Evolutionary conservation across 192 early-diverging fungal species (phyloP).

Genomic region (Coemansia sp.): DNA sequence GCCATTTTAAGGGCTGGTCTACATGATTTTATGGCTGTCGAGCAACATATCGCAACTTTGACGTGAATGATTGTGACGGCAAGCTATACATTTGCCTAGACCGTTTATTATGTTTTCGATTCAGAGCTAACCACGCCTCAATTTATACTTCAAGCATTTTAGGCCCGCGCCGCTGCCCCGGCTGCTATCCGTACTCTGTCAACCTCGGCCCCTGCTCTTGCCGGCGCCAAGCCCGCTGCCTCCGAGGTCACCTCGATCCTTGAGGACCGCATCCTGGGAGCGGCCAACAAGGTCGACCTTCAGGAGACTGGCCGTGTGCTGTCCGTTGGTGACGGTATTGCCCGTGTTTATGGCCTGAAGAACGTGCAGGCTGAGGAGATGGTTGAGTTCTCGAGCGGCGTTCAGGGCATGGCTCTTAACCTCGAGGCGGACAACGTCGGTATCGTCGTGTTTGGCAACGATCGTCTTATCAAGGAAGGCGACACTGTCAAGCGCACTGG

Average conservation of each 20-base stretch:
- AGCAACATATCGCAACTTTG: too few relatives aligned
- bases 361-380: slow-evolving; percentile 99
- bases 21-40: too few relatives aligned
- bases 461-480: slow-evolving; percentile 99
- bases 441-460: slow-evolving; percentile 99
- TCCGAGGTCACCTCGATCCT: slow-evolving; percentile 97
- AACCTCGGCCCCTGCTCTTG: slow-evolving; percentile 37
- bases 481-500: slow-evolving; percentile 99
- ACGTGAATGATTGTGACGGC: too few relatives aligned
- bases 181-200: slow-evolving; percentile 50
- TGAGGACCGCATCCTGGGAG: slow-evolving; percentile 94
- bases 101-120: neutral
- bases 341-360: slow-evolving; percentile 98
- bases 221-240: slow-evolving; percentile 64
- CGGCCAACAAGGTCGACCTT: slow-evolving; percentile 78
- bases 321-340: slow-evolving; percentile 99
- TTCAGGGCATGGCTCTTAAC: slow-evolving; percentile 99
- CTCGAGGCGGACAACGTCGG: slow-evolving; percentile 99
- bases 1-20: too few relatives aligned
- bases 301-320: slow-evolving; percentile 98
- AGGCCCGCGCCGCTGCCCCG: slow-evolving; percentile 52
- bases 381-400: slow-evolving; percentile 99
- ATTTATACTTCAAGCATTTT: too few relatives aligned
- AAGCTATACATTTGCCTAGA: neutral
- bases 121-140: too few relatives aligned